These are phyloP conservation scores for Kodamaea derodonti DNA, from an alignment of 1,139 yeast genomes.

Conservation along the genomic window DNA sequence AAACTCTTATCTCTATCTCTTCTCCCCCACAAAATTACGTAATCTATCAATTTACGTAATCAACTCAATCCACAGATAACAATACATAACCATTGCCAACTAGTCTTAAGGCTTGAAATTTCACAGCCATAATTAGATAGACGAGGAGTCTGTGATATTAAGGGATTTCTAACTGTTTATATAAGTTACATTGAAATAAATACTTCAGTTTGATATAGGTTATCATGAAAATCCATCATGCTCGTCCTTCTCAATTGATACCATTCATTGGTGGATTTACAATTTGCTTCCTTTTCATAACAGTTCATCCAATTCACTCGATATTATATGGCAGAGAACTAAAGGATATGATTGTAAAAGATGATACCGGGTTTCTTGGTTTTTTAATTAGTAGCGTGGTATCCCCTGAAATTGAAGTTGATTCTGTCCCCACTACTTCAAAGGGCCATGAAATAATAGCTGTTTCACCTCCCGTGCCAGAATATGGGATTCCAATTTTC, in stretches of 20 bases:
- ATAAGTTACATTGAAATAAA: too few species aligned
- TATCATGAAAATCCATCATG: too few species aligned
- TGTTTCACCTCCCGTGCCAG: slow-evolving; percentile 28
- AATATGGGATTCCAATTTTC: slow-evolving; percentile 40
- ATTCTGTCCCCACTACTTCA: background rate
- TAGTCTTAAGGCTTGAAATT: too few species aligned
- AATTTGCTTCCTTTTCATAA: background rate
- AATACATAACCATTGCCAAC: too few species aligned
- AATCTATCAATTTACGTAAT: too few species aligned
- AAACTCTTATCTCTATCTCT: too few species aligned
- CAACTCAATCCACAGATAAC: too few species aligned
- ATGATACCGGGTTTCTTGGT: background rate
- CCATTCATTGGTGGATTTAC: background rate
- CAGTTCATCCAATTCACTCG: background rate
- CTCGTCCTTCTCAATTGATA: background rate
- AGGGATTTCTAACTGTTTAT: too few species aligned
- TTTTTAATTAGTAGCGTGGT: background rate
- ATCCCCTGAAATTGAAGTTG: background rate
- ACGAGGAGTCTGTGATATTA: too few species aligned
- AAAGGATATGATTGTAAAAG: background rate
- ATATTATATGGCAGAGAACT: background rate
- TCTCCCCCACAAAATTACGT: too few species aligned
- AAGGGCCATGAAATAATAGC: slow-evolving; percentile 18
- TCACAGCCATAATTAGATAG: too few species aligned
- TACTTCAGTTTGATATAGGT: too few species aligned